Base-by-base conservation (phyloP, 176 grass and related monocot genomes). In the Eleusine coracana region DNA sequence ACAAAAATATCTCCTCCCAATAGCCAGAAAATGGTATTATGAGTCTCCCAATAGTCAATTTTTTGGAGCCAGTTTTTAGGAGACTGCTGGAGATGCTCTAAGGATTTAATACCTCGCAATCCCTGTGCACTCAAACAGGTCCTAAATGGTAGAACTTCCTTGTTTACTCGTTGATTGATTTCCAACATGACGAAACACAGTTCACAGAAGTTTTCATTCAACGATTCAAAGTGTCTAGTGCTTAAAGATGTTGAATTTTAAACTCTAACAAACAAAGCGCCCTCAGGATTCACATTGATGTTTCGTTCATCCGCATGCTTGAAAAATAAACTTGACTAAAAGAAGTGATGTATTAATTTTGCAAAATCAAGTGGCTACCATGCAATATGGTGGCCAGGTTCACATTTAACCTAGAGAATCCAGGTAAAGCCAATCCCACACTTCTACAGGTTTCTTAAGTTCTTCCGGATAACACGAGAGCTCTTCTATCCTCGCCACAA, bases 361-460 rank as follows among this genome's bases (percentile, higher is more conserved):
- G 46, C 73, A 82, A 78, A 83, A 86, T 52, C 39, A 74, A 70
- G 48, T 44, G 51, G 23, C 68, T 38, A 50, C 50, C 21, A 50
- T 44, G 59, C 20, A 58, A 20, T 31, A 85, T 25, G n/a, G 52
- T 68, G n/a, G 56, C 1, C 37, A 58, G 56, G 44, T 80, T 48
- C 6, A 25, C 17, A 72, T 78, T 40, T 64, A 76, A 87, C 27
- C 17, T 14, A 13, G 10, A 23, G 25, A 56, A 68, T 31, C 42
- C 28, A 7, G 39, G 29, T 55, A 63, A 13, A 31, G 34, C 1
- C 75, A 3, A 70, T 39, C 39, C 11, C 3, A 16, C 4, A 39
- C 36, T 66, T 82, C 21, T 50, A 78, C 31, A 56, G 25, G 69
- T 80, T 66, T 45, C 56, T 65, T 39, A 3, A 29, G 41, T 46